These are phyloP conservation scores for Mycena albidolilacea DNA, from an alignment of 768 basidiomycete genomes.

Conservation along the genomic window DNA sequence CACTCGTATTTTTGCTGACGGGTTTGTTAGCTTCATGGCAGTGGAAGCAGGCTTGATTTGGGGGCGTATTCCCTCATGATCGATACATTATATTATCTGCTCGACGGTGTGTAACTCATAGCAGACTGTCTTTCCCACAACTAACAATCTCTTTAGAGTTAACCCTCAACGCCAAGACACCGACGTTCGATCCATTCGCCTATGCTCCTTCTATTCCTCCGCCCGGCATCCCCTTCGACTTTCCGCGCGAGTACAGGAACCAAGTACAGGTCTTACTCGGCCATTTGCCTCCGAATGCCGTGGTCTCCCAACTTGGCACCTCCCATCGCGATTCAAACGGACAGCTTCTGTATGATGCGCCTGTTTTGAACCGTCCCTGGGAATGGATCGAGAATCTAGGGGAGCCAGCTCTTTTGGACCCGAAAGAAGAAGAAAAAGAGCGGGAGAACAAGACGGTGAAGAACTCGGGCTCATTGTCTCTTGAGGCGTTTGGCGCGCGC, in stretches of 20 bases:
- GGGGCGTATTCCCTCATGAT: slow-evolving; percentile 76
- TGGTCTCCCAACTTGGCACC: slow-evolving; percentile 71
- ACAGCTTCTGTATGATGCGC: slow-evolving; percentile 60
- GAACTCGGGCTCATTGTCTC: slow-evolving; percentile 79
- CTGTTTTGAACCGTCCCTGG: slow-evolving; percentile 85
- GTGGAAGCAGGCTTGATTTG: slow-evolving; percentile 67
- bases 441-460: slow-evolving; percentile 61
- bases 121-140: not conserved
- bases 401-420: slow-evolving; percentile 61
- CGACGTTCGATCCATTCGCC: slow-evolving; percentile 73
- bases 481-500: slow-evolving; percentile 79
- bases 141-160: slow-evolving; percentile 62
- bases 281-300: slow-evolving; percentile 62
- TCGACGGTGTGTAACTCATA: slow-evolving; percentile 70
- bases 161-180: slow-evolving; percentile 68
- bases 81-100: slow-evolving; percentile 81
- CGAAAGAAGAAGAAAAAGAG: slow-evolving; percentile 60
- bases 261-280: slow-evolving; percentile 74
- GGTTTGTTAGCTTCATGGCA: slow-evolving; percentile 64
- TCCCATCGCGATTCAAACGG: slow-evolving; percentile 71
- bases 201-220: slow-evolving; percentile 70
- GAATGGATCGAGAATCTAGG: slow-evolving; percentile 90
- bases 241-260: slow-evolving; percentile 70
- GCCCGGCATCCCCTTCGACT: slow-evolving; percentile 67
- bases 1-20: slow-evolving; percentile 19